Percentiles rank a stretch among this genome's conserved stretches.
These are phyloP conservation scores for Inga oerstediana DNA, from an alignment of 306 rosid genomes.

Conservation along the genomic window DNA sequence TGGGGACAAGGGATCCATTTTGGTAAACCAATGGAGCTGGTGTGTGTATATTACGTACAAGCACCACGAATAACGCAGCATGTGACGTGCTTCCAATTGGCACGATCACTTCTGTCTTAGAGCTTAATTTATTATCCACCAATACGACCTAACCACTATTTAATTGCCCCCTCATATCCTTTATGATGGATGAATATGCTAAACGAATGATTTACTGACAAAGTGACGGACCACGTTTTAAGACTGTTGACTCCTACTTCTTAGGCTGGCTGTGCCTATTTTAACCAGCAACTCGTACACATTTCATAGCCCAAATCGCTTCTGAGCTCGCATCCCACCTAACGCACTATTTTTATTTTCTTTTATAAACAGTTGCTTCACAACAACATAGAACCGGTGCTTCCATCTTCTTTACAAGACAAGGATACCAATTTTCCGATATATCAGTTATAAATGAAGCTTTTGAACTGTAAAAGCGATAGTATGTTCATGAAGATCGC, in stretches of 20 bases:
- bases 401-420: neutral
- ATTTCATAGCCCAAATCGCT: neutral
- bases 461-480: neutral
- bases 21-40: slow-evolving; percentile 49
- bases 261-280: slow-evolving; percentile 11
- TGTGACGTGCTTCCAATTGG: slow-evolving; percentile 52
- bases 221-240: slow-evolving; percentile 40
- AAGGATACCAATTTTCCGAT: neutral
- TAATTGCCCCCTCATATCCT: neutral
- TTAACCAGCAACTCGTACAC: slow-evolving; percentile 15
- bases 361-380: slow-evolving; percentile 1
- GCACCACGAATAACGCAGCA: slow-evolving; percentile 37
- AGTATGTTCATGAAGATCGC: slow-evolving; percentile 1
- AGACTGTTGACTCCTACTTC: slow-evolving; percentile 28
- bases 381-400: neutral
- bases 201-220: slow-evolving; percentile 8
- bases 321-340: slow-evolving; percentile 19
- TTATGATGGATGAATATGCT: neutral
- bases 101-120: slow-evolving; percentile 8
- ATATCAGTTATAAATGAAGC: neutral
- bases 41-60: slow-evolving; percentile 40
- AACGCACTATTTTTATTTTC: neutral
- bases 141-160: slow-evolving; percentile 15
- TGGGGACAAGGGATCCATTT: slow-evolving; percentile 65
- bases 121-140: neutral